Percentiles rank a stretch among this genome's conserved stretches.
phyloP scores from a whole-genome alignment of 257 asterid species.

The Penstemon davidsonii region DNA sequence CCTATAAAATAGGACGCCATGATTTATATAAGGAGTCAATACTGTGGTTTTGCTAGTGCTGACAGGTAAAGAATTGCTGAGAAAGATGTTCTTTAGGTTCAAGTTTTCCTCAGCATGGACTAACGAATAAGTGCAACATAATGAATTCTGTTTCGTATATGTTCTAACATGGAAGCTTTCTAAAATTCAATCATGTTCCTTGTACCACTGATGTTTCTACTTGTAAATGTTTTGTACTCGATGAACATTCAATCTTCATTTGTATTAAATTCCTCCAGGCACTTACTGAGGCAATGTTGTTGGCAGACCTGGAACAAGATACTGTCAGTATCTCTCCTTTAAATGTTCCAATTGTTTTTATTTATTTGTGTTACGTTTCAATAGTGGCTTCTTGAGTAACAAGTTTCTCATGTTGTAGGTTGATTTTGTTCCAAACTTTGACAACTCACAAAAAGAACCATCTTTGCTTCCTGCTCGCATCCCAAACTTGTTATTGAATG shows the following conservation, averaged over 20 bases:
- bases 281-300: slow-evolving; percentile 88
- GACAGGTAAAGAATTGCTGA: neutral
- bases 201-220: neutral
- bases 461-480: slow-evolving; percentile 97
- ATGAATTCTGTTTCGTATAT: neutral
- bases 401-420: slow-evolving; percentile 55
- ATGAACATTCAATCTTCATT: slow-evolving; percentile 19
- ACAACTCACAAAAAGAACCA: slow-evolving; percentile 94
- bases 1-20: neutral
- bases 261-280: slow-evolving; percentile 54
- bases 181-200: neutral
- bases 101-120: neutral
- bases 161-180: neutral
- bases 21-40: neutral
- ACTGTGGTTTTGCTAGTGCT: neutral
- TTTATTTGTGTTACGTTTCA: slow-evolving; percentile 10
- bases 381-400: slow-evolving; percentile 29
- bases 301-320: slow-evolving; percentile 87
- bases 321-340: slow-evolving; percentile 54
- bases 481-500: slow-evolving; percentile 84
- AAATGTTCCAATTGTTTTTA: slow-evolving; percentile 13
- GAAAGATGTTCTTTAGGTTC: neutral
- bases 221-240: slow-evolving; percentile 15
- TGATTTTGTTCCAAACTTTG: slow-evolving; percentile 94
- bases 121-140: neutral